Conservation (phyloP, 805 yeast species). For the Teunomyces kruisii region DNA sequence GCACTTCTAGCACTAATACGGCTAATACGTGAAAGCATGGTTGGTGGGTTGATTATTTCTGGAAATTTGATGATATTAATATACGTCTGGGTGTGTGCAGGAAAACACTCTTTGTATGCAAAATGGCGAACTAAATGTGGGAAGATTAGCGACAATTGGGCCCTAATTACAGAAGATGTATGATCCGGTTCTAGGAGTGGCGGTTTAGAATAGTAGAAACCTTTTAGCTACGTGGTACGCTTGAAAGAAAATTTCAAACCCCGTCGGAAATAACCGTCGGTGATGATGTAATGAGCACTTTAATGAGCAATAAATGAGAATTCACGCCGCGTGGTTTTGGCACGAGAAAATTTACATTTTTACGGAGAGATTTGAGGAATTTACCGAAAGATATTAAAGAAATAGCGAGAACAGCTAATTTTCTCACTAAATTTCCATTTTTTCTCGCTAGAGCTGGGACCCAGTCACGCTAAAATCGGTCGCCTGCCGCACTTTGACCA, state of each 20-base stretch:
- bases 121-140: too few relatives aligned
- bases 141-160: too few relatives aligned
- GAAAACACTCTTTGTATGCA: too few relatives aligned
- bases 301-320: background rate
- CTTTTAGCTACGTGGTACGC: background rate
- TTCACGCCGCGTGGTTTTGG: background rate
- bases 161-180: too few relatives aligned
- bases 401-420: background rate
- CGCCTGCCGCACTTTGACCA: background rate
- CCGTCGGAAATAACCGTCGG: background rate
- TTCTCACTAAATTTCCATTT: background rate
- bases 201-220: too few relatives aligned
- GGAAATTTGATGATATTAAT: background rate
- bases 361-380: background rate
- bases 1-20: slow-evolving; percentile 3
- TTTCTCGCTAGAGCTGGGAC: background rate
- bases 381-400: background rate
- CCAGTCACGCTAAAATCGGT: too few relatives aligned
- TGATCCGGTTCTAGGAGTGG: too few relatives aligned
- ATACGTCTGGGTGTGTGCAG: background rate
- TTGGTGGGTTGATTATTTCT: slow-evolving; percentile 3
- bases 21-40: slow-evolving; percentile 2
- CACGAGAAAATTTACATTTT: background rate
- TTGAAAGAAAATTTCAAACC: background rate
- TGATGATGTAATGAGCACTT: background rate